A percentile compares a stretch with the other conserved stretches of the same genome.
Evolutionary conservation across 352 stramenopile genomes (phyloP).

Genomic region (Globisporangium middletonii): DNA sequence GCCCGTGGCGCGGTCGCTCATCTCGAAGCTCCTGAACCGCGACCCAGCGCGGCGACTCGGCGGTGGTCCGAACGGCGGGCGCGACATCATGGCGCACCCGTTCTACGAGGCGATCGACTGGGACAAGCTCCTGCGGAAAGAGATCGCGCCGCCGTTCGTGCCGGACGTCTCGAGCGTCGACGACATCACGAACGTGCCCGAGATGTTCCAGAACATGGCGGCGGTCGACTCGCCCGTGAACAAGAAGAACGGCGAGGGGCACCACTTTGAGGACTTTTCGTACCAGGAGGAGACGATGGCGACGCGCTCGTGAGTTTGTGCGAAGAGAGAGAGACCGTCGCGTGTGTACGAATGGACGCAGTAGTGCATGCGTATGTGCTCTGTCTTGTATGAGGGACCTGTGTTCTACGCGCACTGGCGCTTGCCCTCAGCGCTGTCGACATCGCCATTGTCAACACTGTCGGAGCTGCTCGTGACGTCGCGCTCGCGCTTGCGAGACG

Average conservation of each 20-base stretch:
- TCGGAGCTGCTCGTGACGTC: background rate
- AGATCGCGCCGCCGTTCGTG: slow-evolving; percentile 77
- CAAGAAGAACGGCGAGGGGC: slow-evolving; percentile 78
- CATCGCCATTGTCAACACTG: background rate
- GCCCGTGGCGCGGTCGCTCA: slow-evolving; percentile 57
- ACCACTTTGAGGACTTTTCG: slow-evolving; percentile 89
- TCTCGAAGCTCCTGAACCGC: slow-evolving; percentile 91
- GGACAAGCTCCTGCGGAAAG: slow-evolving; percentile 81
- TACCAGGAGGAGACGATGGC: slow-evolving; percentile 75
- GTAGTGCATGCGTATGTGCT: background rate
- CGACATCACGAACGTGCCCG: slow-evolving; percentile 84
- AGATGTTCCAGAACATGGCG: slow-evolving; percentile 90
- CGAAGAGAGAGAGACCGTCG: background rate
- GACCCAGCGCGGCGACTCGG: slow-evolving; percentile 91
- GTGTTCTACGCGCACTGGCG: too few species aligned
- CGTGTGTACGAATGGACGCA: background rate
- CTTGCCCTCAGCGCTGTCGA: background rate
- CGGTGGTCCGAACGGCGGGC: slow-evolving; percentile 72
- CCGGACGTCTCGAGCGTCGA: slow-evolving; percentile 73
- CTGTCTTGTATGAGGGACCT: background rate
- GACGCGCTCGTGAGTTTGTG: slow-evolving; percentile 12
- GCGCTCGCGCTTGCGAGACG: slow-evolving; percentile 4
- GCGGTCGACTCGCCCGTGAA: slow-evolving; percentile 83
- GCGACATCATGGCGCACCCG: slow-evolving; percentile 84
- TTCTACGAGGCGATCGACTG: slow-evolving; percentile 85